Conservation (phyloP, 2,329 filamentous ascomycete species). For the Colletotrichum tabaci region DNA sequence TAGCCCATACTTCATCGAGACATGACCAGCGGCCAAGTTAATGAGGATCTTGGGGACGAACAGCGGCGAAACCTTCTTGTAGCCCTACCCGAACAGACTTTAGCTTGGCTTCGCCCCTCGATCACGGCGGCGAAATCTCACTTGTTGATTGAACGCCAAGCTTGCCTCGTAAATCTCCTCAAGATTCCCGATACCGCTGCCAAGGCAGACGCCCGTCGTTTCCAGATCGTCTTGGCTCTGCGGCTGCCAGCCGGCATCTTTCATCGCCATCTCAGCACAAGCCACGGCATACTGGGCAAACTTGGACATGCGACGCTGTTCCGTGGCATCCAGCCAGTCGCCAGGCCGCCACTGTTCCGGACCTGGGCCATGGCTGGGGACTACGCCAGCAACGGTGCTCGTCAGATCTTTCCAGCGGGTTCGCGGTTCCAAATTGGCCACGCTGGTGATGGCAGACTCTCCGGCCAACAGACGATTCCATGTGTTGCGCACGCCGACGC, state of each 20-base stretch:
- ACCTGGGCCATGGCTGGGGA: slow-evolving; percentile 68
- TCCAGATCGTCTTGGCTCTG: slow-evolving; percentile 74
- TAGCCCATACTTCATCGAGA: slow-evolving; percentile 93
- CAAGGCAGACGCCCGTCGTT: slow-evolving; percentile 89
- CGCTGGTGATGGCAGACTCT: slow-evolving; percentile 84
- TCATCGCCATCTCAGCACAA: slow-evolving; percentile 86
- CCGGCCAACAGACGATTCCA: slow-evolving; percentile 88
- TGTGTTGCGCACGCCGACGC: slow-evolving; percentile 81
- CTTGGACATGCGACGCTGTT: slow-evolving; percentile 85
- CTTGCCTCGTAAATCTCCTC: slow-evolving; percentile 91
- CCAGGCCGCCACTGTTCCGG: slow-evolving; percentile 64
- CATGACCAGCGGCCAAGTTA: slow-evolving; percentile 94
- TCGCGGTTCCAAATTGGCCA: slow-evolving; percentile 71
- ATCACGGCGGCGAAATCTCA: slow-evolving; percentile 58
- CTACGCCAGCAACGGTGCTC: slow-evolving; percentile 86
- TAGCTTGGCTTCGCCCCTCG: slow-evolving; percentile 33
- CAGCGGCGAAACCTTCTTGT: slow-evolving; percentile 91
- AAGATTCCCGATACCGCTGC: slow-evolving; percentile 95
- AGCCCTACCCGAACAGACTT: slow-evolving; percentile 72
- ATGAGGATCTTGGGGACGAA: slow-evolving; percentile 95
- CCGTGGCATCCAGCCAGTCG: slow-evolving; percentile 68
- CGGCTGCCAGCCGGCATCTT: slow-evolving; percentile 84
- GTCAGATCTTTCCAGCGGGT: slow-evolving; percentile 79
- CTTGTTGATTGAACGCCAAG: slow-evolving; percentile 80
- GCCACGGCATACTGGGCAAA: slow-evolving; percentile 95